These are phyloP conservation scores for Cutaneotrichosporon sp. DNA, from an alignment of 1,284 basidiomycete genomes.

Conservation along the genomic window DNA sequence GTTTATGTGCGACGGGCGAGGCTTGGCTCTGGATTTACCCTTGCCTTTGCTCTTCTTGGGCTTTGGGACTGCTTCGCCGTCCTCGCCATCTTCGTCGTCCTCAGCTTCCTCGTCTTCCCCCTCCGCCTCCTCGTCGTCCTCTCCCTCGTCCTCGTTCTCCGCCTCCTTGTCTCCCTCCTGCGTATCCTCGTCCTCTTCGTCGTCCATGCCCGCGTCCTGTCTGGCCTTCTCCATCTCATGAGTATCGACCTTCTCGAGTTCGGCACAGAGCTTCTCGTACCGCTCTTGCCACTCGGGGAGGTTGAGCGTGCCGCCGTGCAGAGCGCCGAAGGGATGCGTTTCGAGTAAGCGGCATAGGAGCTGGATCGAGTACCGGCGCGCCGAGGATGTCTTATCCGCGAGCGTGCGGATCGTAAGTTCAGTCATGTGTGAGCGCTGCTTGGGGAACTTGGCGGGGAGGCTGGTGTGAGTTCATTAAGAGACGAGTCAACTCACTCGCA, in stretches of 20 bases:
- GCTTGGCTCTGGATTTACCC: slow-evolving; percentile 44
- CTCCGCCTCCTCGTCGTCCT: slow-evolving; percentile 31
- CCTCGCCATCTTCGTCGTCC: slow-evolving; percentile 31
- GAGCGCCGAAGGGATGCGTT: slow-evolving; percentile 85
- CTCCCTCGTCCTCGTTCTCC: slow-evolving; percentile 27
- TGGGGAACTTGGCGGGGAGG: slow-evolving; percentile 78
- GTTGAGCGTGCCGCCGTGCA: slow-evolving; percentile 80
- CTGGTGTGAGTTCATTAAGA: slow-evolving; percentile 50
- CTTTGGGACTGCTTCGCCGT: slow-evolving; percentile 26
- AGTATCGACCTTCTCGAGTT: slow-evolving; percentile 63
- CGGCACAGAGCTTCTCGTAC: slow-evolving; percentile 60
- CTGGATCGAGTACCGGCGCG: slow-evolving; percentile 78
- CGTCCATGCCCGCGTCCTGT: slow-evolving; percentile 52
- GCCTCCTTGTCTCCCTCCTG: slow-evolving; percentile 27
- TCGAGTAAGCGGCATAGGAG: slow-evolving; percentile 74
- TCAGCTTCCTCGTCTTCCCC: slow-evolving; percentile 44
- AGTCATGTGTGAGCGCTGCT: slow-evolving; percentile 76
- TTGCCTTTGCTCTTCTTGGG: slow-evolving; percentile 50
- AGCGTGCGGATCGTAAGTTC: slow-evolving; percentile 73
- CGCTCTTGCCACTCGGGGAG: slow-evolving; percentile 71
- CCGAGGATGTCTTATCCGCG: slow-evolving; percentile 85
- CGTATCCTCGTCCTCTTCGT: slow-evolving; percentile 55
- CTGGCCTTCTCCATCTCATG: slow-evolving; percentile 55
- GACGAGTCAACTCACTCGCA: slow-evolving; percentile 58
- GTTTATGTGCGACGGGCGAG: slow-evolving; percentile 63